Conservation (phyloP, 352 stramenopile species). For the Phytophthora colocasiae region DNA sequence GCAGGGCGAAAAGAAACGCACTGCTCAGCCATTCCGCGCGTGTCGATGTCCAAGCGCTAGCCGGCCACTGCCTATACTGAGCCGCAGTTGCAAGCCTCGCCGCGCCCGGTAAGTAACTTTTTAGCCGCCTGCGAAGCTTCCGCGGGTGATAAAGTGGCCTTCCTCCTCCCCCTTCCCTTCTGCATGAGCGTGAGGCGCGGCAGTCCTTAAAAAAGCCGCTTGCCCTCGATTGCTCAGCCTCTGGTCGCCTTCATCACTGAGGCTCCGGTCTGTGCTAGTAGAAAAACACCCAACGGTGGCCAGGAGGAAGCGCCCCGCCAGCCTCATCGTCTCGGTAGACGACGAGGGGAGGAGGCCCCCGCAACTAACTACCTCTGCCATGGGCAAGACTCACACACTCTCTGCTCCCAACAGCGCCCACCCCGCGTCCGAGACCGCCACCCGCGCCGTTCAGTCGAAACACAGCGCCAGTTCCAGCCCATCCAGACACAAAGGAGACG, state of each 20-base stretch:
- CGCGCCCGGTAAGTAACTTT: conserved; percentile 29
- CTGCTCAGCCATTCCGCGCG: conserved; percentile 10
- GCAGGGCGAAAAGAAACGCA: conserved; percentile 27
- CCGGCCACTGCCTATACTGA: conserved; percentile 24
- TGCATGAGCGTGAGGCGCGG: conserved; percentile 5
- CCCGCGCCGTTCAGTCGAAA: conserved; percentile 34
- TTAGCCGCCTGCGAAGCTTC: conserved; percentile 15
- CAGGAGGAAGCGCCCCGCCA: conserved; percentile 8
- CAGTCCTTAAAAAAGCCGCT: conserved; percentile 16
- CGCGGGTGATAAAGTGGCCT: conserved; percentile 4
- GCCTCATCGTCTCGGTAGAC: conserved; percentile 5
- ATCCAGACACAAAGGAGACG: conserved; percentile 36
- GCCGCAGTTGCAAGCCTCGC: conserved; percentile 10
- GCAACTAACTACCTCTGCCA: conserved; percentile 8
- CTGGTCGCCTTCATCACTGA: conserved; percentile 5
- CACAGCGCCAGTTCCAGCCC: conserved; percentile 15
- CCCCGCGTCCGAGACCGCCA: conserved; percentile 10
- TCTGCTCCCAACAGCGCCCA: conserved; percentile 19
- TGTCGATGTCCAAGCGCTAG: conserved; percentile 30
- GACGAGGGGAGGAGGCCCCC: conserved; percentile 9
- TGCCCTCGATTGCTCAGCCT: conserved; percentile 1
- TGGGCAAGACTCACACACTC: conserved; percentile 37
- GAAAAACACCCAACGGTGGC: background rate
- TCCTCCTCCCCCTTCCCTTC: background rate
- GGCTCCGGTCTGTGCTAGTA: background rate